Percentiles rank a stretch among this genome's conserved stretches.
These are phyloP conservation scores for Coriolopsis trogii DNA, from an alignment of 1,284 basidiomycete genomes.

Conservation along the genomic window DNA sequence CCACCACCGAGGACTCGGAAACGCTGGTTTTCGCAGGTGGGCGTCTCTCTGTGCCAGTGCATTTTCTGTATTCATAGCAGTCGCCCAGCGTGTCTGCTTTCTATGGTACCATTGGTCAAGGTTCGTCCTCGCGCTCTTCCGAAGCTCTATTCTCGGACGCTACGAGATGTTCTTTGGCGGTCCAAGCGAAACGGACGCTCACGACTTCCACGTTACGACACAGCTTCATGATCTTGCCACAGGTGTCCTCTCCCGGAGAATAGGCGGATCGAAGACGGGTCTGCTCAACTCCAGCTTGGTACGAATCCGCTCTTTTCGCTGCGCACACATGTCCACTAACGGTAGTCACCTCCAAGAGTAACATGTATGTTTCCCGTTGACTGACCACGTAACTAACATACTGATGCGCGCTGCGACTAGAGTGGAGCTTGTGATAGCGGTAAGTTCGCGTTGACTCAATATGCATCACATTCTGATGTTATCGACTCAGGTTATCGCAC, in stretches of 20 bases:
- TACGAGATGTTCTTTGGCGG: background rate
- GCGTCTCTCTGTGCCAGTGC: conserved; percentile 23
- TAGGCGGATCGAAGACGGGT: conserved; percentile 79
- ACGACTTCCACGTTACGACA: background rate
- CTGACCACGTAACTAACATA: too few species aligned
- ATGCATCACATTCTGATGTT: background rate
- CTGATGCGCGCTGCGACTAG: conserved; percentile 38
- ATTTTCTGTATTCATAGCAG: conserved; percentile 1
- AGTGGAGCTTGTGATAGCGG: conserved; percentile 74
- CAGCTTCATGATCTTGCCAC: conserved; percentile 83
- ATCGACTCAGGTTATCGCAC: conserved; percentile 66
- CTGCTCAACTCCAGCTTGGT: conserved; percentile 85
- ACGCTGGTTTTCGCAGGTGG: conserved; percentile 67
- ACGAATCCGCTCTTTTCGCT: conserved; percentile 3
- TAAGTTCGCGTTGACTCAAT: conserved; percentile 36
- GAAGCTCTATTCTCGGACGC: background rate
- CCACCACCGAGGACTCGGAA: conserved; percentile 57
- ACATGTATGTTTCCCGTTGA: conserved; percentile 69
- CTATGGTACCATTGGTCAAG: conserved; percentile 75
- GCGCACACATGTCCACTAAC: conserved; percentile 10
- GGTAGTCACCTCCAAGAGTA: conserved; percentile 48
- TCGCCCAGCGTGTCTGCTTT: conserved; percentile 59
- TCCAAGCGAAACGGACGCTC: background rate
- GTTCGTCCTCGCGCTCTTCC: conserved; percentile 37
- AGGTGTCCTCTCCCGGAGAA: conserved; percentile 71